A percentile compares a stretch with the other conserved stretches of the same genome.
Evolutionary conservation across 2,329 filamentous ascomycete species (phyloP).

Genomic region (Drechslerella dactyloides): DNA sequence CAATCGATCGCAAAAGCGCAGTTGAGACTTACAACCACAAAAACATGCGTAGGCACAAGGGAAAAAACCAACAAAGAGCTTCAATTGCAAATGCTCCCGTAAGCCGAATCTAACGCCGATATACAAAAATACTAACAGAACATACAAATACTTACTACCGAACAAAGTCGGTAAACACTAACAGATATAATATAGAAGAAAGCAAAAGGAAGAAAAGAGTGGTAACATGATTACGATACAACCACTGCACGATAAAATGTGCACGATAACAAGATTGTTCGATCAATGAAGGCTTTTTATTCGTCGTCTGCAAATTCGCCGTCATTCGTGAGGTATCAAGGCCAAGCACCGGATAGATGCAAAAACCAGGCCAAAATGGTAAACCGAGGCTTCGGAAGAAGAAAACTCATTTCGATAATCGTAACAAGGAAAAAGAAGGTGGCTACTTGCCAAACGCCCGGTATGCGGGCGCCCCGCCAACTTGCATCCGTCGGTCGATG

Average conservation of each 20-base stretch:
- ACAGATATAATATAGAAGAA: background rate
- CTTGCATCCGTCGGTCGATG: conserved; percentile 44
- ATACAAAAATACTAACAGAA: background rate
- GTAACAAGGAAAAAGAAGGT: conserved; percentile 20
- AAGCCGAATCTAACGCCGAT: conserved; percentile 4
- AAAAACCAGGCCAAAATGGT: conserved; percentile 3
- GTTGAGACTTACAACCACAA: too few relatives aligned
- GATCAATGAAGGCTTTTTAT: background rate
- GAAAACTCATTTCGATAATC: conserved; percentile 30
- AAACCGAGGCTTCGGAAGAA: conserved; percentile 9
- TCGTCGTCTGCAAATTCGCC: conserved; percentile 14
- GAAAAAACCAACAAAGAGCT: background rate
- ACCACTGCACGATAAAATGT: too few relatives aligned
- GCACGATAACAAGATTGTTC: background rate
- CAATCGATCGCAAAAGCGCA: too few relatives aligned
- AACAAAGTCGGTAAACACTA: background rate
- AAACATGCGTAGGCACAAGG: background rate
- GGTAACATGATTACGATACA: background rate
- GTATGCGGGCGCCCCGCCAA: conserved; percentile 39
- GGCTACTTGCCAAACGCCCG: conserved; percentile 38
- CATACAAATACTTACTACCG: too few relatives aligned
- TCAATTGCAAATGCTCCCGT: background rate
- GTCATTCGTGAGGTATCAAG: conserved; percentile 18
- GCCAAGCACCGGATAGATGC: too few relatives aligned
- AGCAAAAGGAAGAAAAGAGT: background rate